Evolutionary conservation across 176 grass and related monocot species (phyloP).

Genomic region (barley (Hordeum vulgare)): DNA sequence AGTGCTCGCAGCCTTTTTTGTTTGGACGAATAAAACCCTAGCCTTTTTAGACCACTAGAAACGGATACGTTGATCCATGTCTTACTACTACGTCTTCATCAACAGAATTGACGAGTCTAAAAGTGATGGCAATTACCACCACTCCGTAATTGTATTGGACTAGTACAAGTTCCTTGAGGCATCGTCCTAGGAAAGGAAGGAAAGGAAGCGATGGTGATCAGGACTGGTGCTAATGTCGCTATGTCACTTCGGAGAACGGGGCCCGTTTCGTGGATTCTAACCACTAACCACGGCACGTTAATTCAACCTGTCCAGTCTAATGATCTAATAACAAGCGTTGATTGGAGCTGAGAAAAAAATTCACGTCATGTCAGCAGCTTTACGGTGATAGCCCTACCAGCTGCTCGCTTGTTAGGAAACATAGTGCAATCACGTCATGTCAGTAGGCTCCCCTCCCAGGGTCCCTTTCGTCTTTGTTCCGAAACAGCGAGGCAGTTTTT

Average conservation of each 20-base stretch:
- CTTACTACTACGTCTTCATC: background rate
- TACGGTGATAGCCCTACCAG: background rate
- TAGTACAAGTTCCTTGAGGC: background rate
- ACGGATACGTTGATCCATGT: background rate
- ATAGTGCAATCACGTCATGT: background rate
- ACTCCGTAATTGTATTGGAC: background rate
- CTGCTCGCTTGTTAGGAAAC: constrained; percentile 1
- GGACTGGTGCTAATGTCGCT: background rate
- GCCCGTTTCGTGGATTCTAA: background rate
- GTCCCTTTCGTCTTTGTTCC: background rate
- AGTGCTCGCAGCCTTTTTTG: background rate
- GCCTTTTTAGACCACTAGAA: background rate
- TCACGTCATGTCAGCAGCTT: constrained; percentile 6
- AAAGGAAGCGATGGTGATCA: background rate
- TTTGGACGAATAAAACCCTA: background rate
- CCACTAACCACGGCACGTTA: background rate
- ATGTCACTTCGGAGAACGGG: background rate
- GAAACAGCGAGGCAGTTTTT: background rate
- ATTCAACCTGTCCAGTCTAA: background rate
- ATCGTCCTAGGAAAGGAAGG: background rate
- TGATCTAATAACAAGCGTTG: background rate
- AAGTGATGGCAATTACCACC: background rate
- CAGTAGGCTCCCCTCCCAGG: background rate
- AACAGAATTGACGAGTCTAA: background rate
- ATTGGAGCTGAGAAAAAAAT: background rate